Percentiles rank a stretch among this genome's conserved stretches.
Evolutionary conservation across 345 rosid genomes (phyloP).

Genomic region (Kernera saxatilis): DNA sequence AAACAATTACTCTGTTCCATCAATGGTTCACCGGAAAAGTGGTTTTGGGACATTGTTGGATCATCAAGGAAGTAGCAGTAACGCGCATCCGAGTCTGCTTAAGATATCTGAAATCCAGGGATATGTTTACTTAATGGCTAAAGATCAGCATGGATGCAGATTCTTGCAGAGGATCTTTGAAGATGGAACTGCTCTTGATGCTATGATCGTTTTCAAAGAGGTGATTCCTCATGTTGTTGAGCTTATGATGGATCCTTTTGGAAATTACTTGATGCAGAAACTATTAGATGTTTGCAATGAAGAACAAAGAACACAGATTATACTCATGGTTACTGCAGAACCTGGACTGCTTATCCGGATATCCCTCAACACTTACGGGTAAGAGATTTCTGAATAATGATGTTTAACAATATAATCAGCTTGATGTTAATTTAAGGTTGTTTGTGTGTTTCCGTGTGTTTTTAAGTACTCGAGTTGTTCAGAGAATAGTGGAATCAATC

Average conservation of each 20-base stretch:
- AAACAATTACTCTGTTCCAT: constrained; percentile 13
- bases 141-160: constrained; percentile 49
- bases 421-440: background rate
- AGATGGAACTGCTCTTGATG: constrained; percentile 37
- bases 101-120: constrained; percentile 31
- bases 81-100: constrained; percentile 1
- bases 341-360: constrained; percentile 39
- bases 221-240: constrained; percentile 44
- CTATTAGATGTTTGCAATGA: constrained; percentile 43
- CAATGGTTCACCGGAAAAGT: constrained; percentile 3
- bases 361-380: constrained; percentile 43
- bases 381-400: background rate
- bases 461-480: constrained; percentile 52
- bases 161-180: constrained; percentile 37
- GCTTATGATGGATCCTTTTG: constrained; percentile 49
- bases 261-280: constrained; percentile 54
- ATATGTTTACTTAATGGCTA: constrained; percentile 36
- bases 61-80: constrained; percentile 9
- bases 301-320: constrained; percentile 43
- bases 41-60: constrained; percentile 2
- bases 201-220: constrained; percentile 35
- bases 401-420: background rate
- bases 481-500: constrained; percentile 53
- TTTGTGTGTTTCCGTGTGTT: background rate
- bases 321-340: constrained; percentile 30